Conservation (phyloP, 1,284 basidiomycete species). For the Malassezia brasiliensis region DNA sequence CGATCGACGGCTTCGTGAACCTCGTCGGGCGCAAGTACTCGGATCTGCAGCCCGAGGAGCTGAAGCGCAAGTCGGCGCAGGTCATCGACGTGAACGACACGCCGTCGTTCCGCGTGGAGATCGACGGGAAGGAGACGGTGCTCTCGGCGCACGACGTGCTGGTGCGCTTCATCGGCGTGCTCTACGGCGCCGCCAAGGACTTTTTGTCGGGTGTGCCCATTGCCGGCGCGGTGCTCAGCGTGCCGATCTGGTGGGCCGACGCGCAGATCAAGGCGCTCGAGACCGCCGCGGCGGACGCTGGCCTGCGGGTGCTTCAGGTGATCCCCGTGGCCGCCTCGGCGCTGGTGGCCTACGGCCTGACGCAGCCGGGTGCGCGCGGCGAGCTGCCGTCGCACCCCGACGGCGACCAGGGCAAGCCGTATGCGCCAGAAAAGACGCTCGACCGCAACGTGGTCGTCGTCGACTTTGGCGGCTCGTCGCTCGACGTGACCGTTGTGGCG, state of each 20-base stretch:
- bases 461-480: constrained; percentile 56
- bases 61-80: constrained; percentile 72
- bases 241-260: constrained; percentile 66
- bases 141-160: constrained; percentile 76
- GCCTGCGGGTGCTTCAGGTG: constrained; percentile 68
- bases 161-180: constrained; percentile 72
- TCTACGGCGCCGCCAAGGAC: constrained; percentile 78
- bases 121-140: constrained; percentile 59
- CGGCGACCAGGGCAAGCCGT: constrained; percentile 47
- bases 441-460: constrained; percentile 56
- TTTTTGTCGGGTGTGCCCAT: constrained; percentile 73
- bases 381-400: constrained; percentile 41
- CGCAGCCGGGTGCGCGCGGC: constrained; percentile 52
- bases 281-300: constrained; percentile 63
- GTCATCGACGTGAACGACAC: constrained; percentile 58
- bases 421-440: constrained; percentile 50
- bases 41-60: constrained; percentile 59
- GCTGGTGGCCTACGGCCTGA: constrained; percentile 53
- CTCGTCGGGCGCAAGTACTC: constrained; percentile 82
- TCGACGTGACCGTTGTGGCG: constrained; percentile 53
- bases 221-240: constrained; percentile 71
- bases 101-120: constrained; percentile 63
- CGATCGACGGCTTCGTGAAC: constrained; percentile 86
- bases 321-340: constrained; percentile 73
- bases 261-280: constrained; percentile 64